These are phyloP conservation scores for Mediolabrus comicus DNA, from an alignment of 108 stramenopile genomes.

Conservation along the genomic window DNA sequence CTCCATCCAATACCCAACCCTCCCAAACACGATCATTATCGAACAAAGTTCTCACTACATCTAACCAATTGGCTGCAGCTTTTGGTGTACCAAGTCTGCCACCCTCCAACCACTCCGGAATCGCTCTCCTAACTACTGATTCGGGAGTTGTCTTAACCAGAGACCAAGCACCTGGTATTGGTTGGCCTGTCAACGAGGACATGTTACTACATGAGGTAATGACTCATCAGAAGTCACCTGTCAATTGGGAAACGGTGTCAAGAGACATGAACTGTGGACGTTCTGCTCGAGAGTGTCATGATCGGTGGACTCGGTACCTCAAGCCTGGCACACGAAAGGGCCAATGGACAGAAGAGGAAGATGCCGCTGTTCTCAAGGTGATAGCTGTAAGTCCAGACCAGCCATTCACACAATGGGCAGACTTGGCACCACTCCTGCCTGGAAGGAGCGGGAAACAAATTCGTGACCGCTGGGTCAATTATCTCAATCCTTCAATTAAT, in stretches of 20 bases:
- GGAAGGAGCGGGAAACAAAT: slow-evolving; percentile 40
- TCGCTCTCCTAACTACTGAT: not conserved
- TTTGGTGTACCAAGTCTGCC: not conserved
- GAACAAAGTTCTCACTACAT: too few relatives aligned
- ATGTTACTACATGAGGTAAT: slow-evolving; percentile 7
- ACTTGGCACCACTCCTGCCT: slow-evolving; percentile 32
- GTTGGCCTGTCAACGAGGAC: slow-evolving; percentile 25
- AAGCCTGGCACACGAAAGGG: slow-evolving; percentile 84
- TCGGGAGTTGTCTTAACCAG: not conserved
- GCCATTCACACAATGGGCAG: slow-evolving; percentile 41
- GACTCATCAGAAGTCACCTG: slow-evolving; percentile 20
- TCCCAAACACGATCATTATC: too few relatives aligned
- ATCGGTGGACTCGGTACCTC: slow-evolving; percentile 82
- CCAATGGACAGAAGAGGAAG: slow-evolving; percentile 49
- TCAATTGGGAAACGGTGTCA: slow-evolving; percentile 17
- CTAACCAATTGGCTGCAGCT: too few relatives aligned
- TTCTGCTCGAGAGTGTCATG: slow-evolving; percentile 77
- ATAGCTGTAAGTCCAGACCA: slow-evolving; percentile 15
- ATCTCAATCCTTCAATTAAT: slow-evolving; percentile 33
- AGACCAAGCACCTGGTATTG: slow-evolving; percentile 26
- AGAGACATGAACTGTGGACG: slow-evolving; percentile 10
- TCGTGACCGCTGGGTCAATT: slow-evolving; percentile 43
- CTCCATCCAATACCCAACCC: too few relatives aligned
- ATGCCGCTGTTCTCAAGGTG: slow-evolving; percentile 26
- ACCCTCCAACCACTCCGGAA: not conserved